Conservation (phyloP, 208 protist species). For the Herpetomonas samuelpessoai region DNA sequence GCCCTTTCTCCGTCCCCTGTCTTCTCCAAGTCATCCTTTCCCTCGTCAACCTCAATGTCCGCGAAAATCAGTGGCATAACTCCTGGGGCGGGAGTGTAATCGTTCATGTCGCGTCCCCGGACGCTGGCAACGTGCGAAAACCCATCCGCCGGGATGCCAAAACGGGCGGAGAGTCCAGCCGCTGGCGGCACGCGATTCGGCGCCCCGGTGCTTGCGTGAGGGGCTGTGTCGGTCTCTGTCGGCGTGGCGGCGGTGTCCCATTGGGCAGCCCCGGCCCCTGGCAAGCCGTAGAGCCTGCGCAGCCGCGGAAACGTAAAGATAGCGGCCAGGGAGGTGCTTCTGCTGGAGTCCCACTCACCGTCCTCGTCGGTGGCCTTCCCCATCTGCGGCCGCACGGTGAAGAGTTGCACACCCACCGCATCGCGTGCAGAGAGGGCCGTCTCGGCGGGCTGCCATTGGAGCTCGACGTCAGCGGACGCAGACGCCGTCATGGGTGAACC, state of each 20-base stretch:
- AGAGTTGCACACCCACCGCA: background rate
- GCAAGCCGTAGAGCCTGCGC: constrained; percentile 5
- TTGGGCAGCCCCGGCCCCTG: background rate
- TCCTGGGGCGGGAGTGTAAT: background rate
- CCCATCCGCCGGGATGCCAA: constrained; percentile 10
- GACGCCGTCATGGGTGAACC: too few species aligned
- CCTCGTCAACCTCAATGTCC: constrained; percentile 1
- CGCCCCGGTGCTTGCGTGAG: too few species aligned
- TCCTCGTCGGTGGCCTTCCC: background rate
- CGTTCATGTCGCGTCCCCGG: constrained; percentile 1
- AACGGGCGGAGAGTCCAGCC: constrained; percentile 1
- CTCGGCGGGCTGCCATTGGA: background rate
- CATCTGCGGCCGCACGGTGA: background rate
- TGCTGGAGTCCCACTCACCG: background rate
- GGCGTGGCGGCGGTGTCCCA: background rate
- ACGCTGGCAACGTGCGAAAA: constrained; percentile 1
- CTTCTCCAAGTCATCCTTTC: background rate
- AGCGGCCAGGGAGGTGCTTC: constrained; percentile 5
- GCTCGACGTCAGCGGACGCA: background rate
- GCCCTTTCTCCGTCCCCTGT: too few species aligned
- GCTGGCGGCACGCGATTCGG: too few species aligned
- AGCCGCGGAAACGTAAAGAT: constrained; percentile 8
- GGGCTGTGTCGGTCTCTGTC: too few species aligned
- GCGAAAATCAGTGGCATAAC: constrained; percentile 16
- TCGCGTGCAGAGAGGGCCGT: background rate